A percentile compares a stretch with the other conserved stretches of the same genome.
Evolutionary conservation across 1,284 basidiomycete species (phyloP).

Genomic region (Laetiporus sulphureus): DNA sequence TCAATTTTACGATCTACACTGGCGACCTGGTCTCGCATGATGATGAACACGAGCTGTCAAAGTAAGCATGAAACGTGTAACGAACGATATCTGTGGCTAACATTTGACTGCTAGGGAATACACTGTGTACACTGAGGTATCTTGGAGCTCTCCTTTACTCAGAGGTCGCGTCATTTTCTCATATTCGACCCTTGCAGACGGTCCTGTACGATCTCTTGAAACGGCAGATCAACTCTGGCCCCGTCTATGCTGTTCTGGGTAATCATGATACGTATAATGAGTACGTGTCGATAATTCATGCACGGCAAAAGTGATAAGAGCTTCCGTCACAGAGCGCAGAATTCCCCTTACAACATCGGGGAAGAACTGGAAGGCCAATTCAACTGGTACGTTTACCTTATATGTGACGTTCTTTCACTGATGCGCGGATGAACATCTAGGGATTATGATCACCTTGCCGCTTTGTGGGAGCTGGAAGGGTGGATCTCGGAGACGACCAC

Average conservation of each 20-base stretch:
- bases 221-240: conserved; percentile 51
- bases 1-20: conserved; percentile 66
- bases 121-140: conserved; percentile 48
- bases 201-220: conserved; percentile 62
- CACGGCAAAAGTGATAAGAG: not conserved
- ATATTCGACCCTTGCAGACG: conserved; percentile 32
- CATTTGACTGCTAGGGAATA: conserved; percentile 20
- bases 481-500: conserved; percentile 64
- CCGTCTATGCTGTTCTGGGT: conserved; percentile 69
- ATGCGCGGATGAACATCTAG: conserved; percentile 25
- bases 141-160: conserved; percentile 2
- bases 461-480: conserved; percentile 62
- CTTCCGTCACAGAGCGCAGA: conserved; percentile 42
- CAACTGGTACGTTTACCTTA: conserved; percentile 42
- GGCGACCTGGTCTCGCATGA: conserved; percentile 78
- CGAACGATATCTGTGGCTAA: not conserved
- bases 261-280: conserved; percentile 71
- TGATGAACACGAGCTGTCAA: conserved; percentile 53
- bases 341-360: conserved; percentile 54
- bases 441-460: conserved; percentile 70
- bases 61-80: conserved; percentile 26
- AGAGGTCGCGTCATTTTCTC: no score
- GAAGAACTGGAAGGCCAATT: conserved; percentile 51
- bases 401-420: not conserved
- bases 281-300: conserved; percentile 25